phyloP scores from a whole-genome alignment of 495 filamentous ascomycete genomes.

The Copromyces sp. region DNA sequence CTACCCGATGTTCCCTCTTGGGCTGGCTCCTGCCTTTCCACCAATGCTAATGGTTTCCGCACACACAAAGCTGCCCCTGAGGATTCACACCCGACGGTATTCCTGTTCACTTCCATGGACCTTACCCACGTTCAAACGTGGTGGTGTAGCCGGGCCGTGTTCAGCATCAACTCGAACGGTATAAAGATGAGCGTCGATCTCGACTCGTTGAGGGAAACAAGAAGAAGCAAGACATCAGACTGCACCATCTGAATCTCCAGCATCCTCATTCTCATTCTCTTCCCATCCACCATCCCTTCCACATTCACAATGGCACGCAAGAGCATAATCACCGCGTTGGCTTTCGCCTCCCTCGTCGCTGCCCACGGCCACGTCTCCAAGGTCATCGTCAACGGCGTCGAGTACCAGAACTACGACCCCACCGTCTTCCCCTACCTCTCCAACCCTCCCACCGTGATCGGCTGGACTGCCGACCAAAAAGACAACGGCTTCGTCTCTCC shows the following conservation, averaged over 20 bases:
- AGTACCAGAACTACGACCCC: slow-evolving; percentile 36
- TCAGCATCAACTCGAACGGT: background rate
- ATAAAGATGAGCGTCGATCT: slow-evolving; percentile 4
- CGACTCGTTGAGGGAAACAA: background rate
- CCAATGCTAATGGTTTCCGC: background rate
- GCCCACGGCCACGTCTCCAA: slow-evolving; percentile 54
- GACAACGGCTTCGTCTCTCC: slow-evolving; percentile 52
- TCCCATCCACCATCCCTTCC: background rate
- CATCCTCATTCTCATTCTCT: background rate
- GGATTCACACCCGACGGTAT: background rate
- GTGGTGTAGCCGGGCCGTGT: background rate
- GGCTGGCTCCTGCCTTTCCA: background rate
- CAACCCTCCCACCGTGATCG: slow-evolving; percentile 41
- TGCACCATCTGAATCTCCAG: background rate
- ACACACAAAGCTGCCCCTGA: background rate
- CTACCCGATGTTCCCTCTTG: background rate
- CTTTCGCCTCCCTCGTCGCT: slow-evolving; percentile 41
- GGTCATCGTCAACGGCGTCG: slow-evolving; percentile 48
- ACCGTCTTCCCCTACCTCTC: slow-evolving; percentile 25
- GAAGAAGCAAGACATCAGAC: slow-evolving; percentile 1
- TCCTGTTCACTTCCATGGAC: background rate
- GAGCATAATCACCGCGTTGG: slow-evolving; percentile 33
- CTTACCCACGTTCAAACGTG: background rate
- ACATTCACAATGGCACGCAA: slow-evolving; percentile 13
- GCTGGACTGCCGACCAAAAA: slow-evolving; percentile 44